Evolutionary conservation across 2,329 filamentous ascomycete genomes (phyloP).

Genomic region (Ophiostoma ulmi): DNA sequence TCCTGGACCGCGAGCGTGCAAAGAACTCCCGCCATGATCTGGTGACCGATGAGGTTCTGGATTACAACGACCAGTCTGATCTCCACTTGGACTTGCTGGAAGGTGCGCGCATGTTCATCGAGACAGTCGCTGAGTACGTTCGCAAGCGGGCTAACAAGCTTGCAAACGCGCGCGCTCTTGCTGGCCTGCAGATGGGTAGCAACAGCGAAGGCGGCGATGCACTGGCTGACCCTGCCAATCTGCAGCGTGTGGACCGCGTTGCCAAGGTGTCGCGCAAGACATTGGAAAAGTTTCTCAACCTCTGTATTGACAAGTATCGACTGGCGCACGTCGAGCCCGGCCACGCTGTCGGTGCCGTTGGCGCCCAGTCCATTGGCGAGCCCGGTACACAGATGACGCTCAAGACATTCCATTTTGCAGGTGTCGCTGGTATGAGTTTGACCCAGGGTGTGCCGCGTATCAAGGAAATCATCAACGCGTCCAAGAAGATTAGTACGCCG

Average conservation of each 20-base stretch:
- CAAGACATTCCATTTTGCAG: slow-evolving; percentile 99
- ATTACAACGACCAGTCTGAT: slow-evolving; percentile 65
- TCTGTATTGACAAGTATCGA: slow-evolving; percentile 86
- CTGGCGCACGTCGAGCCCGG: slow-evolving; percentile 89
- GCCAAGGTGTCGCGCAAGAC: slow-evolving; percentile 77
- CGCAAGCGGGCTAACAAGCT: slow-evolving; percentile 57
- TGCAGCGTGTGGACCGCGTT: slow-evolving; percentile 59
- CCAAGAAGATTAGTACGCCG: slow-evolving; percentile 86
- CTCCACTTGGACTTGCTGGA: slow-evolving; percentile 72
- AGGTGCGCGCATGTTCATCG: slow-evolving; percentile 74
- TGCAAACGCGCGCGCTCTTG: slow-evolving; percentile 42
- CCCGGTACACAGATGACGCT: slow-evolving; percentile 98
- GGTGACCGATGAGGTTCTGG: slow-evolving; percentile 56
- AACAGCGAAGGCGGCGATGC: slow-evolving; percentile 27
- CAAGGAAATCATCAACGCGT: slow-evolving; percentile 99
- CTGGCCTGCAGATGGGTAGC: slow-evolving; percentile 43
- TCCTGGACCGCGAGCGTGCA: slow-evolving; percentile 62
- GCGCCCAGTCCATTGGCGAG: slow-evolving; percentile 96
- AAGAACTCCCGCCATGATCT: slow-evolving; percentile 59
- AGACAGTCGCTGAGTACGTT: slow-evolving; percentile 70
- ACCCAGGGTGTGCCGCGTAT: slow-evolving; percentile 99
- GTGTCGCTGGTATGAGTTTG: slow-evolving; percentile 99
- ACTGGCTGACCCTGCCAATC: slow-evolving; percentile 32
- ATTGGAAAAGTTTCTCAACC: slow-evolving; percentile 67
- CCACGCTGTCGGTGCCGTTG: slow-evolving; percentile 91